A percentile compares a stretch with the other conserved stretches of the same genome.
phyloP scores from a whole-genome alignment of 352 stramenopile genomes.

The Globisporangium nagaii region DNA sequence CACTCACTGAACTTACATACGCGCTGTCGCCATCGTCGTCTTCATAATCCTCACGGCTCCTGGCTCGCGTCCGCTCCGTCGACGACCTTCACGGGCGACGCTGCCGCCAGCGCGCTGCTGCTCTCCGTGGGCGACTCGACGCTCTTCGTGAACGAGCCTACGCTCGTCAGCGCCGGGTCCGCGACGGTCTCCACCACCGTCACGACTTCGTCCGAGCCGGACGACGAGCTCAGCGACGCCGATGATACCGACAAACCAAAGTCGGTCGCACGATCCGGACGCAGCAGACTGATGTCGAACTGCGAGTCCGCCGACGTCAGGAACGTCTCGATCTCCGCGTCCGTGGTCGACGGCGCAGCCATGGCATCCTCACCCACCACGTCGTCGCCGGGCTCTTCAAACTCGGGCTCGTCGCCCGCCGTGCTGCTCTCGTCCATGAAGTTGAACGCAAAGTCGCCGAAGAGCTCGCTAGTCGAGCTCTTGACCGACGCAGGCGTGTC shows the following conservation, averaged over 20 bases:
- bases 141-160: background rate
- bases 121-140: background rate
- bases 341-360: conserved; percentile 15
- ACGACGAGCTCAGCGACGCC: conserved; percentile 42
- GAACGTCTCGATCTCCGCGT: conserved; percentile 37
- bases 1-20: background rate
- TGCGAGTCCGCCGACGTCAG: conserved; percentile 46
- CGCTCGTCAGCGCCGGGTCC: conserved; percentile 12
- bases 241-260: conserved; percentile 55
- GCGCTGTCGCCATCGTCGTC: background rate
- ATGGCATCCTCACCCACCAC: conserved; percentile 23
- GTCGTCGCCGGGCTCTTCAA: conserved; percentile 12
- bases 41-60: background rate
- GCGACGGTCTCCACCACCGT: conserved; percentile 24
- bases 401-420: conserved; percentile 20
- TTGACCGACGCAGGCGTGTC: conserved; percentile 81
- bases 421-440: conserved; percentile 49
- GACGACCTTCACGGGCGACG: background rate
- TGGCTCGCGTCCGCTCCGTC: background rate
- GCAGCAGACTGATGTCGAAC: conserved; percentile 72
- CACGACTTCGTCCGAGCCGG: conserved; percentile 20
- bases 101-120: background rate
- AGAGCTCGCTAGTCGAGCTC: conserved; percentile 63
- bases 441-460: conserved; percentile 83
- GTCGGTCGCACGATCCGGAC: conserved; percentile 60